phyloP scores from a whole-genome alignment of 805 yeast species.

The Kuraishia piskuri region DNA sequence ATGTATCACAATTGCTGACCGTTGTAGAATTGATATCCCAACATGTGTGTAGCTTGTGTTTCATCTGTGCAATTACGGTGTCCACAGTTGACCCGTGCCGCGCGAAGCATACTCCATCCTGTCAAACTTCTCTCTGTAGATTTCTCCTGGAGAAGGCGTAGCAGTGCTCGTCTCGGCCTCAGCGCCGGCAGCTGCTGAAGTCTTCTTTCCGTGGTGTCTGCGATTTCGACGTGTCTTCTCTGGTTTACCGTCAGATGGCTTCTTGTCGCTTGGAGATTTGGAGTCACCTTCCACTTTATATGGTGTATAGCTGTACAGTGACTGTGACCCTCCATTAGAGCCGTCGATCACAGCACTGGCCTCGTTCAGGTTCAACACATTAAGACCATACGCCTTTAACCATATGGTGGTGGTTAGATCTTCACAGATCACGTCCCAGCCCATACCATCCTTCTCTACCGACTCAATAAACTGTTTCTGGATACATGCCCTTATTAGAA shows the following conservation, averaged over 20 bases:
- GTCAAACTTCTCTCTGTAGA: slow-evolving; percentile 34
- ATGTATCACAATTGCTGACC: too few species aligned
- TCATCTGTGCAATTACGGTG: slow-evolving; percentile 28
- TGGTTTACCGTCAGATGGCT: background rate
- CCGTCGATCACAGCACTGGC: background rate
- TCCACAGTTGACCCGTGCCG: slow-evolving; percentile 54
- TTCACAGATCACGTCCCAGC: slow-evolving; percentile 44
- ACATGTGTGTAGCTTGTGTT: too few species aligned
- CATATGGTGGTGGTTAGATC: slow-evolving; percentile 44
- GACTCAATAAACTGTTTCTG: slow-evolving; percentile 40
- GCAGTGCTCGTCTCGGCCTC: background rate
- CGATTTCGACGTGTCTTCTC: background rate
- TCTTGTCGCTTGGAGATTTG: background rate
- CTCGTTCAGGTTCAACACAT: slow-evolving; percentile 32
- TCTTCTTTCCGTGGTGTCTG: background rate
- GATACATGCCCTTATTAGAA: slow-evolving; percentile 48
- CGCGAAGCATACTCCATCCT: slow-evolving; percentile 50
- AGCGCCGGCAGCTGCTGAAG: background rate
- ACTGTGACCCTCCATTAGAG: background rate
- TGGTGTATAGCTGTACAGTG: background rate
- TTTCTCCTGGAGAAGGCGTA: slow-evolving; percentile 4
- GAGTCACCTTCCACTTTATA: background rate
- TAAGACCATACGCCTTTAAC: slow-evolving; percentile 46
- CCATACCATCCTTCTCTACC: slow-evolving; percentile 15
- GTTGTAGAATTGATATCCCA: too few species aligned